phyloP scores from a whole-genome alignment of 1,139 yeast species.

The Arxiozyma telluris region DNA sequence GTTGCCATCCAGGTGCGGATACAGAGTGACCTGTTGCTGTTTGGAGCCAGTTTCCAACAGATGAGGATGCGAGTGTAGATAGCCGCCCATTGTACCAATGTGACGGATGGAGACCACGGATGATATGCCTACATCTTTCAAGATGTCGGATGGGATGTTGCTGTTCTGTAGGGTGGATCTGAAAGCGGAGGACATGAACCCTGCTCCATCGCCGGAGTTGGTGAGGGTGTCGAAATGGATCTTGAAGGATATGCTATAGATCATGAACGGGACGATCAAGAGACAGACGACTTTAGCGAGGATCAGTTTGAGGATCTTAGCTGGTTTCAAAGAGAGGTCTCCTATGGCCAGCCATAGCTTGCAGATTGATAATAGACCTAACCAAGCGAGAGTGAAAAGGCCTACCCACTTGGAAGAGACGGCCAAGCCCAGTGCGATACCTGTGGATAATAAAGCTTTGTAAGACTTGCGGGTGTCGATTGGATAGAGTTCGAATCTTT shows the following conservation, averaged over 20 bases:
- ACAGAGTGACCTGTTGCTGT: slow-evolving; percentile 89
- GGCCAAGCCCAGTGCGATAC: slow-evolving; percentile 80
- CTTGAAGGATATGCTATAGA: slow-evolving; percentile 68
- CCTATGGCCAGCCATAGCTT: slow-evolving; percentile 87
- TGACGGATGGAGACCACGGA: slow-evolving; percentile 77
- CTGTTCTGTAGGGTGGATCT: slow-evolving; percentile 69
- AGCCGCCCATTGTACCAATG: slow-evolving; percentile 82
- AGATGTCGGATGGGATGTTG: slow-evolving; percentile 55
- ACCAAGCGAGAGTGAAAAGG: slow-evolving; percentile 87
- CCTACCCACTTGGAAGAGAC: slow-evolving; percentile 96
- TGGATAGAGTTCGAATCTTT: slow-evolving; percentile 68
- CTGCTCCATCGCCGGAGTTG: slow-evolving; percentile 79
- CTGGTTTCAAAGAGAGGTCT: slow-evolving; percentile 46
- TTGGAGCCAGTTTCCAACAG: slow-evolving; percentile 85
- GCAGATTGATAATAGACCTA: slow-evolving; percentile 63
- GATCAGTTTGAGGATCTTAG: slow-evolving; percentile 34
- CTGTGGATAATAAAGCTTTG: slow-evolving; percentile 62
- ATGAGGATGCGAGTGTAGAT: slow-evolving; percentile 85
- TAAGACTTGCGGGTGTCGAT: slow-evolving; percentile 69
- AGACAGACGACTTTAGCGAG: slow-evolving; percentile 45
- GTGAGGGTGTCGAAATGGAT: slow-evolving; percentile 66
- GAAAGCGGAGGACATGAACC: slow-evolving; percentile 85
- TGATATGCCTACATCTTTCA: slow-evolving; percentile 82
- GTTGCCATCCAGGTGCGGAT: slow-evolving; percentile 85
- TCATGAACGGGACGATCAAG: slow-evolving; percentile 56